Conservation (phyloP, 177 flowering plant species). For the Telopea speciosissima region DNA sequence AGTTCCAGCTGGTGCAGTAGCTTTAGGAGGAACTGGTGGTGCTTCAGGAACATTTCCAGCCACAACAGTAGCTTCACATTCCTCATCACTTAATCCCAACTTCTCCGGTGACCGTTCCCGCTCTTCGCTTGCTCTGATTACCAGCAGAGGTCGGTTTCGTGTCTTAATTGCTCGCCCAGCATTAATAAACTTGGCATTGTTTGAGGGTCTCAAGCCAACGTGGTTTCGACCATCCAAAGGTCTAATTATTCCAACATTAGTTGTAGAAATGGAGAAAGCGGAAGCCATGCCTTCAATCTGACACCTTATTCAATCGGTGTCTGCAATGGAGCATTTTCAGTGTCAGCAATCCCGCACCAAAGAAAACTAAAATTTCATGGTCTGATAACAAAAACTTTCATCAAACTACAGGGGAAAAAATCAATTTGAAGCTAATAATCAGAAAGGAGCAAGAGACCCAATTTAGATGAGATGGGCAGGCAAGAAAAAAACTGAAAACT, state of each 20-base stretch:
- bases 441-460: neutral
- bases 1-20: slow-evolving; percentile 75
- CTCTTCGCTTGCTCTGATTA: slow-evolving; percentile 40
- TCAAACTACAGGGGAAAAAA: neutral
- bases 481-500: neutral
- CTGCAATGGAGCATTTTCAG: neutral
- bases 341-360: neutral
- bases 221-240: slow-evolving; percentile 14
- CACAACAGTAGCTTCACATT: slow-evolving; percentile 90
- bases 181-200: slow-evolving; percentile 14
- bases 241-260: slow-evolving; percentile 18
- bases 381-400: neutral
- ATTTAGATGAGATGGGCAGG: neutral
- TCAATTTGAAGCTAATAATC: neutral
- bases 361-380: too few relatives aligned
- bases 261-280: slow-evolving; percentile 25
- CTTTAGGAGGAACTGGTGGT: slow-evolving; percentile 65
- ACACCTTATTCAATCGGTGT: neutral
- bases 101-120: slow-evolving; percentile 28
- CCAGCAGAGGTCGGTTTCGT: slow-evolving; percentile 8
- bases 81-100: slow-evolving; percentile 47
- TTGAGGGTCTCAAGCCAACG: slow-evolving; percentile 25
- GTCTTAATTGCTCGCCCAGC: slow-evolving; percentile 7
- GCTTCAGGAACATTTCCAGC: slow-evolving; percentile 79
- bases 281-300: slow-evolving; percentile 33